Conservation (phyloP, 2,329 filamentous ascomycete genomes). For the Coniochaeta ligniaria region DNA sequence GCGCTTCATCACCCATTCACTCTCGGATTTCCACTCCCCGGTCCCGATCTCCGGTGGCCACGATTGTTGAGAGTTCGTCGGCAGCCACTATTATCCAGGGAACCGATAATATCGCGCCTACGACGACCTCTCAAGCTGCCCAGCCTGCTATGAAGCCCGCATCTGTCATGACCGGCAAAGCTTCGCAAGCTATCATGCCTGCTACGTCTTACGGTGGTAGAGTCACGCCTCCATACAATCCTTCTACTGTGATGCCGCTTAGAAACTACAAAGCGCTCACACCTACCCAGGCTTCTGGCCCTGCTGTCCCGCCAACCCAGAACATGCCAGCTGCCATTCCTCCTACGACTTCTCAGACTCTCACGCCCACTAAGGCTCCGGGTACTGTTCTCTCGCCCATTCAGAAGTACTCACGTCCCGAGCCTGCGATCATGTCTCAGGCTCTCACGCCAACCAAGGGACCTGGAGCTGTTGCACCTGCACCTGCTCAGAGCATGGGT, state of each 20-base stretch:
- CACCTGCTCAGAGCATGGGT: neutral
- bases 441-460: neutral
- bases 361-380: neutral
- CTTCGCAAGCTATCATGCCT: neutral
- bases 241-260: neutral
- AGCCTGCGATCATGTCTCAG: too few species aligned
- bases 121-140: neutral
- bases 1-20: neutral
- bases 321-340: neutral
- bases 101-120: neutral
- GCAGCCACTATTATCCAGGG: neutral
- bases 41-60: neutral
- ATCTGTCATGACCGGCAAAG: too few species aligned
- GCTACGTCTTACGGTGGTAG: neutral
- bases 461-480: neutral
- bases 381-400: too few species aligned
- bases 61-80: neutral
- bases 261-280: neutral
- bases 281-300: neutral
- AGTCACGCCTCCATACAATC: neutral
- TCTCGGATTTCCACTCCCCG: neutral
- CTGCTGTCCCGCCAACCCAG: neutral
- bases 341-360: neutral
- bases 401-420: too few species aligned
- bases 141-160: neutral